Conservation (phyloP, 169 alveolate genomes). For the Plasmodium inui region DNA sequence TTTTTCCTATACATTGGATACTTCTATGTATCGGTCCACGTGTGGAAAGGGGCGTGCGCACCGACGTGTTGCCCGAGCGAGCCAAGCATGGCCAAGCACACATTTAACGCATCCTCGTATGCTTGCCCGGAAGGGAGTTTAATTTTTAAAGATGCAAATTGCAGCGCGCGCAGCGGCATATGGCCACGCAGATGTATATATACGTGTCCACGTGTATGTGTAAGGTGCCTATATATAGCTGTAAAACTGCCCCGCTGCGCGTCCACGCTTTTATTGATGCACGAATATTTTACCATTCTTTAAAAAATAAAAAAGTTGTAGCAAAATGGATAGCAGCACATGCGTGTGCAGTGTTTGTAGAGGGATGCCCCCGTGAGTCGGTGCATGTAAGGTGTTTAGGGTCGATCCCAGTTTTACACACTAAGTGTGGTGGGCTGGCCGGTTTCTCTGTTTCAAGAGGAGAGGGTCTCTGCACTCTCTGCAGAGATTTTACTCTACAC, state of each 20-base stretch:
- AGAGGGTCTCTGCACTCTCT: not conserved
- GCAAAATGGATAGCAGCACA: not conserved
- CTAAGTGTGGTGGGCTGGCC: not conserved
- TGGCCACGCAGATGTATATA: not conserved
- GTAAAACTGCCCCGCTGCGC: not conserved
- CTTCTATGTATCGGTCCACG: not conserved
- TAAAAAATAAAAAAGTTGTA: not conserved
- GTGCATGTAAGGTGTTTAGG: not conserved
- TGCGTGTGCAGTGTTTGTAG: not conserved
- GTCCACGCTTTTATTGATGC: not conserved
- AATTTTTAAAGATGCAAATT: not conserved
- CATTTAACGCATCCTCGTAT: not conserved
- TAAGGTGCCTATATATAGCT: not conserved
- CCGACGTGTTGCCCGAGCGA: too few species aligned
- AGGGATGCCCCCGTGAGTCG: too few species aligned
- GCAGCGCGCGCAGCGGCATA: not conserved
- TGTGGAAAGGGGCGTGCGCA: too few species aligned
- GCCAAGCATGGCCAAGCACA: not conserved
- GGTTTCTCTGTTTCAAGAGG: not conserved
- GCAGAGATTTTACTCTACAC: too few species aligned
- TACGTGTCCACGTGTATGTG: not conserved
- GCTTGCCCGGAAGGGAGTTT: not conserved
- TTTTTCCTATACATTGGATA: not conserved
- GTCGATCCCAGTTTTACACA: not conserved
- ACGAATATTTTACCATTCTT: not conserved